A percentile compares a stretch with the other conserved stretches of the same genome.
Conservation (phyloP, 2,329 filamentous ascomycete species). For the Hypoxylon sp. region DNA sequence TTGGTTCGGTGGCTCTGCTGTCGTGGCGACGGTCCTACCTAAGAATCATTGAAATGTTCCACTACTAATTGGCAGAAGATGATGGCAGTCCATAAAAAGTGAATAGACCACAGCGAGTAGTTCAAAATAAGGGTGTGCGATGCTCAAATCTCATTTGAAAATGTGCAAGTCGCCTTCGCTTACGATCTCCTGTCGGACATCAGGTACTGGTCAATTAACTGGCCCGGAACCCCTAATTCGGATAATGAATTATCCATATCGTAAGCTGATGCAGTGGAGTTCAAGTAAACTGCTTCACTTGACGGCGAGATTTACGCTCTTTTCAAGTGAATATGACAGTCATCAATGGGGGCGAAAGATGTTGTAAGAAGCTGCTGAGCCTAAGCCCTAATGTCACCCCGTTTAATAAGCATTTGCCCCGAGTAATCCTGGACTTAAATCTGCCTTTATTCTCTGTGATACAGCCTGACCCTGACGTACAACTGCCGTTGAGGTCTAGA, state of each 20-base stretch:
- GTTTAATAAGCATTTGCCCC: no score
- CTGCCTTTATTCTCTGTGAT: no score
- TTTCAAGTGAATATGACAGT: no score
- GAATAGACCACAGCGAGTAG: neutral
- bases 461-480: neutral
- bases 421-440: no score
- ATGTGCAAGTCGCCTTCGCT: neutral
- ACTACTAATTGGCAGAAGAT: neutral
- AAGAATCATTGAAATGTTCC: neutral
- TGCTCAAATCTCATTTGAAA: no score
- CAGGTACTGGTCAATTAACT: neutral
- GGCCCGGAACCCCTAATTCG: neutral
- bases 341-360: no score
- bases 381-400: no score
- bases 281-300: neutral
- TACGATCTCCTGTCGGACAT: neutral
- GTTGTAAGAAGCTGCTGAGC: no score
- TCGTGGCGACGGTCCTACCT: neutral
- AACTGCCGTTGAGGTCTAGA: neutral
- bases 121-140: no score
- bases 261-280: neutral
- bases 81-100: neutral
- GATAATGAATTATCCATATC: conserved; percentile 1
- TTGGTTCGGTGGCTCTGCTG: neutral
- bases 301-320: neutral